Base-by-base conservation (phyloP, 768 basidiomycete species). In the Agrocybe chaxingu region DNA sequence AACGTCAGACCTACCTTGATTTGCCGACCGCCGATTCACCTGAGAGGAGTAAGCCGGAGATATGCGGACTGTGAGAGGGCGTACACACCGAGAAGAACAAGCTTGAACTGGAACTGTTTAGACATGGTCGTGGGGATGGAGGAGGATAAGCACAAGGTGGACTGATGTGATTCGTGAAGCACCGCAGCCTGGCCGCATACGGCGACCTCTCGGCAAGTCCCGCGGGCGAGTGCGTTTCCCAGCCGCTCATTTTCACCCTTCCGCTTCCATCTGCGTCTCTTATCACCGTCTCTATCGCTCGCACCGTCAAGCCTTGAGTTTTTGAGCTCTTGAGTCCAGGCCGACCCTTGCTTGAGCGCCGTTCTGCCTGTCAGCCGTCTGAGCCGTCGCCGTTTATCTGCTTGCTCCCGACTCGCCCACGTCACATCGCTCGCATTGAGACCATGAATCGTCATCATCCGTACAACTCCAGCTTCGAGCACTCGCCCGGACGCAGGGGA, bases 1-100 rank as follows among this genome's bases (percentile, higher is more conserved):
- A 59, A 58, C 58, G 58, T 54, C 47, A 55, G 55, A 56, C 64
- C 48, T 70, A 91, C 91, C 90, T 92, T 53, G 89, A 92, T 78
- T 99, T 99, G 46, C 97, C 97, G 44, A 99, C 97, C 39, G 97
- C 96, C 36, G 91, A 94, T 76, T 98, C 95, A 61, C 95, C 94
- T 97, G 63, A 24, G 50, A 40, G 19, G 52, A 12, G 34, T 51
- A 42, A 10, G 50, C 47, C 8, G 56, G 64, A 33, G 59, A 55
- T 24, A n/a, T 45, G 18, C 41, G 9, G 32, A 16, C 39, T 38
- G 42, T 8, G 16, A 11, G 46, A 54, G 18, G n/a, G 16, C 32
- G 13, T 10, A 73, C 80, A 56, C 54, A 91, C 97, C 97, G 55
- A 98, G 82, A 41, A 98, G 82, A 56, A 98, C 96, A 58, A 98